Percentiles rank a stretch among this genome's conserved stretches.
Conservation (phyloP, 2,329 filamentous ascomycete genomes). For the Rhynchosporium agropyri region DNA sequence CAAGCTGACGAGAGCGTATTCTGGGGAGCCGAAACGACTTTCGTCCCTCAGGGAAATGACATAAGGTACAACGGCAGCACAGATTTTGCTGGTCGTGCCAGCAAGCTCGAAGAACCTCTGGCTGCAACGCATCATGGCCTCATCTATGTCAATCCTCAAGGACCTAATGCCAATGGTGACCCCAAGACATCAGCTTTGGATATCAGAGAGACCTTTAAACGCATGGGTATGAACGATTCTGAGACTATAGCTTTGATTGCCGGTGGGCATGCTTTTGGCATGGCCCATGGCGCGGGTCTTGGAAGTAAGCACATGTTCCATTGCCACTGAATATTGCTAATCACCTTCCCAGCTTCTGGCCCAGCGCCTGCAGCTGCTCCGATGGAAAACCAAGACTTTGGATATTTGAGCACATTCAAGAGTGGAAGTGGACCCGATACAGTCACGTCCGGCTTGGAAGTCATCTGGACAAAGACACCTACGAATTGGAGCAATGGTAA, state of each 20-base stretch:
- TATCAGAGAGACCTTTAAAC: conserved; percentile 60
- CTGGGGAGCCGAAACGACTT: conserved; percentile 58
- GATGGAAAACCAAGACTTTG: conserved; percentile 69
- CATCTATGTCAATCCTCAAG: conserved; percentile 65
- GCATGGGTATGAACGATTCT: conserved; percentile 66
- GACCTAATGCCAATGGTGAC: conserved; percentile 59
- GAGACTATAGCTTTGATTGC: conserved; percentile 63
- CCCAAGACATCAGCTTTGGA: conserved; percentile 57
- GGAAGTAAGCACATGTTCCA: conserved; percentile 9
- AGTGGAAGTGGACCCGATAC: conserved; percentile 69
- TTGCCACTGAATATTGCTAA: conserved; percentile 15
- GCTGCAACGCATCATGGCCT: conserved; percentile 61
- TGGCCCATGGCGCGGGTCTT: conserved; percentile 57
- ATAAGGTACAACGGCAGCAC: conserved; percentile 55
- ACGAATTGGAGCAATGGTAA: conserved; percentile 50
- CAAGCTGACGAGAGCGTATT: conserved; percentile 63
- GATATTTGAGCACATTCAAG: conserved; percentile 67
- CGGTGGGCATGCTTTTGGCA: conserved; percentile 62
- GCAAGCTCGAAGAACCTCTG: conserved; percentile 51
- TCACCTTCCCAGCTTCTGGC: conserved; percentile 17
- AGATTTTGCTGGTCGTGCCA: conserved; percentile 29
- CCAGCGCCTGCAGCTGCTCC: conserved; percentile 59
- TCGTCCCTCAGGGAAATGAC: conserved; percentile 43
- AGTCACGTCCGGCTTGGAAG: conserved; percentile 77
- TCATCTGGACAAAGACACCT: conserved; percentile 78